Base-by-base conservation (phyloP, 2,329 filamentous ascomycete species). In the Pseudogymnoascus sp. region DNA sequence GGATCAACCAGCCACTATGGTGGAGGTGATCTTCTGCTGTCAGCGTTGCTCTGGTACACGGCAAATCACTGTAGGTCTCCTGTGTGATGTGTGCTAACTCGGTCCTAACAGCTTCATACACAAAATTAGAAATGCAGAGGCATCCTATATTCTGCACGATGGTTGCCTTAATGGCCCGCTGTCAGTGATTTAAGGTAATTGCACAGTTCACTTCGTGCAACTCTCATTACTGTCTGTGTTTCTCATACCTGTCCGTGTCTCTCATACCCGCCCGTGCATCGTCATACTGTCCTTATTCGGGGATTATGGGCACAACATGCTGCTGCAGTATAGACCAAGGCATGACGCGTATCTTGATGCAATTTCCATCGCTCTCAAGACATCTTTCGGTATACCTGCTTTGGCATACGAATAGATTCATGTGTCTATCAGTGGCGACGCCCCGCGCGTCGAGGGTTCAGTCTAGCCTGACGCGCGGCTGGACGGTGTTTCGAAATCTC, bases 231-330 rank as follows among this genome's bases (percentile, higher is more conserved):
- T 34, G n/a, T 34, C 49, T 56, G 49, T 31, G 25, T 34, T 34
- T 56, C 28, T 56, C n/a, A 18, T 34, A 56, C 49, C n/a, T 34
- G n/a, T 12, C 49, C 18, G 49, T 56, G 49, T 18, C 49, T 56
- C 28, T 56, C 49, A 34, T 56, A 56, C 49, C 25, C 49, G 49
- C 49, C 28, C 34, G 49, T 56, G 49, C 25, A 34, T 56, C 49
- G 49, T 56, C 49, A 56, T 56, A 56, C 49, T 31, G 25, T 28
- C 49, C 49, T 56, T 56, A 18, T 56, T 56, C 49, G 49, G 49
- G 49, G 25, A 56, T 34, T 56, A 56, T 34, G 49, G 28, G 25
- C 25, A 56, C 49, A 56, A 25, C 28, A 56, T 34, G n/a, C 28
- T 56, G 49, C n/a, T 34, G n/a, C 25, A 34, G 25, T 34, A 31